Evolutionary conservation across 23 red algal species (phyloP).

Genomic region (Gracilaria gracilis): DNA sequence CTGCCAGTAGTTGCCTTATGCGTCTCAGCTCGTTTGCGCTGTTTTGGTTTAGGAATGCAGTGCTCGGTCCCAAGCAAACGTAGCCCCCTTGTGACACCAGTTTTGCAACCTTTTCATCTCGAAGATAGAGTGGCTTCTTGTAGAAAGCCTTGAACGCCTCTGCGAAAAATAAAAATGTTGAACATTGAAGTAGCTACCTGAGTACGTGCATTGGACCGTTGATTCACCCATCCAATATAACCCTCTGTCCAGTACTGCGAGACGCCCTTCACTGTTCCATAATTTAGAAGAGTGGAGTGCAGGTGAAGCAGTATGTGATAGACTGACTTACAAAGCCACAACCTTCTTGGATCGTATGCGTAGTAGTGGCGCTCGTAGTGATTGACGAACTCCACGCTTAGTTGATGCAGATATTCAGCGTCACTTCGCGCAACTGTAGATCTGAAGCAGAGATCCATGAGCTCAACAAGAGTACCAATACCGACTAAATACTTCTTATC

Average conservation of each 20-base stretch:
- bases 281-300: no score
- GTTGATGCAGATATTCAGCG: no score
- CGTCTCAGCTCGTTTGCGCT: not conserved
- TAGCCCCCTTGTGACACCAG: not conserved
- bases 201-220: not conserved
- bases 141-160: not conserved
- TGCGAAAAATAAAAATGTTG: not conserved
- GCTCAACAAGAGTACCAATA: not conserved
- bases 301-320: constrained; percentile 31
- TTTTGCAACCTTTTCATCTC: not conserved
- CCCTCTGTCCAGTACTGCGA: constrained; percentile 39
- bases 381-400: not conserved
- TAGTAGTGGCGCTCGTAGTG: constrained; percentile 26
- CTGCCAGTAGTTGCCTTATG: not conserved
- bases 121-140: not conserved
- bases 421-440: not conserved
- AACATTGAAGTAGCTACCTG: not conserved
- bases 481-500: not conserved
- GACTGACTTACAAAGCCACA: not conserved
- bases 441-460: constrained; percentile 12
- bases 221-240: constrained; percentile 19
- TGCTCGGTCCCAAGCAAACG: not conserved
- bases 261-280: not conserved
- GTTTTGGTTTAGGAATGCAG: not conserved
- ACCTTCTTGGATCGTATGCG: not conserved